Evolutionary conservation across 495 filamentous ascomycete species (phyloP), one percentile per base, ranked within the genome.

Genomic region (Penicillium egyptiacum): DNA sequence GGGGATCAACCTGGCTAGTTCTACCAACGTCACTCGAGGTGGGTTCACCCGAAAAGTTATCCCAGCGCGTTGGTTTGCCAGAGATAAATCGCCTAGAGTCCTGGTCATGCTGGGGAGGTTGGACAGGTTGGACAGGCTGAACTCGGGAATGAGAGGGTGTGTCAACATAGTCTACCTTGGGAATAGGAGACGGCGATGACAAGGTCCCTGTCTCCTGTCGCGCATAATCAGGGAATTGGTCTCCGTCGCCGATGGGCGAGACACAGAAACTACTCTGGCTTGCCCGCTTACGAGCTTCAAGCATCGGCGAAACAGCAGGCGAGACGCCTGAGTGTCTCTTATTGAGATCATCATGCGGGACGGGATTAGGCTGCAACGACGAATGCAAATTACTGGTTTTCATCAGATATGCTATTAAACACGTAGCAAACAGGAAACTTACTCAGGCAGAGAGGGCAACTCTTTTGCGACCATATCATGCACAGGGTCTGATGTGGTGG

Each of bases 11-110:
- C 31, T 65, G 69, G 9, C 43, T 61, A 28, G 55, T 6, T 52
- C 56, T 67, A 8, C 78, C 79, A 3, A 43, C 52, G 14, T 68
- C 57, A 45, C 61, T 72, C 1, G 64, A 66, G 8, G 76, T 79
- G 39, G 78, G 76, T 46, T 81, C 79, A 7, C 75, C 76, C 1
- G 81, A 79, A 56, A 74, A 80, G 40, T 73, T 71, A 67, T 83
- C 77, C 79, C 77, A 79, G 58, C 68, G 66, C 5, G 76, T 75
- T 45, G 56, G 40, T 43, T 63, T 35, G 5, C 46, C 31, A 14
- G 58, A 48, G 14, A 69, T 37, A 47, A 65, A 61, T 26, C 50
- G 50, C 16, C 50, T 48, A 3, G 45, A n/a, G 19, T 58, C 59
- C 4, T 44, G 48, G n/a, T 26, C 35, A 14, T 53, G n/a, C 17